Conservation (phyloP, 352 stramenopile genomes). For the Pythium aquatile region DNA sequence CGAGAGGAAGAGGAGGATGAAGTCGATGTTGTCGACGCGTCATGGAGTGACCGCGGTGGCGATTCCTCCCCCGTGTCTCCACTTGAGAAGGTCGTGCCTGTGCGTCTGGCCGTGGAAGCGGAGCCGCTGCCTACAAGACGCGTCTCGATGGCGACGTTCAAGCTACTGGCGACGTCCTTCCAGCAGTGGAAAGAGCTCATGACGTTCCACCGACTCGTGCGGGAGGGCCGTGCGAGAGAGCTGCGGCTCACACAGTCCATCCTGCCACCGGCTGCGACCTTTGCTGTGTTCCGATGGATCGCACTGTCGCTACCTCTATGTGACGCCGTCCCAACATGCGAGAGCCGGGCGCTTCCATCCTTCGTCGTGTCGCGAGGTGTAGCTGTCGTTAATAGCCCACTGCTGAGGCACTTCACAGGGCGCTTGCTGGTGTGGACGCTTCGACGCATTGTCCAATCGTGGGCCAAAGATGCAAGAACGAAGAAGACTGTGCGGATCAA, state of each 20-base stretch:
- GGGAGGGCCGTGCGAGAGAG: conserved; percentile 29
- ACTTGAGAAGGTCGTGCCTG: not conserved
- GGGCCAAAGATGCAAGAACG: conserved; percentile 12
- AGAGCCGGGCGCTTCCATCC: conserved; percentile 31
- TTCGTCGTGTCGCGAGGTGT: conserved; percentile 31
- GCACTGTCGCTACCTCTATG: conserved; percentile 32
- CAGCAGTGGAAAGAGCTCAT: conserved; percentile 47
- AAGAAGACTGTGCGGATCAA: conserved; percentile 22
- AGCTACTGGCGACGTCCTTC: conserved; percentile 39
- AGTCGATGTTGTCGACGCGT: not conserved
- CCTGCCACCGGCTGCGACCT: conserved; percentile 32
- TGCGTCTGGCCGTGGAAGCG: not conserved
- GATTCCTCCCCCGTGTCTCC: not conserved
- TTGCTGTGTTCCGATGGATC: conserved; percentile 55
- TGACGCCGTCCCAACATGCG: conserved; percentile 15
- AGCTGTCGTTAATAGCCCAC: not conserved
- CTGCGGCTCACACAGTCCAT: conserved; percentile 24
- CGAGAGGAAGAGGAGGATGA: not conserved
- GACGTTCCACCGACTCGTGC: conserved; percentile 32
- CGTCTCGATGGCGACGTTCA: conserved; percentile 7
- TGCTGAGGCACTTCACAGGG: conserved; percentile 21
- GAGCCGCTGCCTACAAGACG: not conserved
- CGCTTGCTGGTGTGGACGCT: conserved; percentile 21
- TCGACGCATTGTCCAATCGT: conserved; percentile 21
- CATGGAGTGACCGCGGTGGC: not conserved